Conservation (phyloP, 23 red algal genomes). For the Gracilaria gracilis region DNA sequence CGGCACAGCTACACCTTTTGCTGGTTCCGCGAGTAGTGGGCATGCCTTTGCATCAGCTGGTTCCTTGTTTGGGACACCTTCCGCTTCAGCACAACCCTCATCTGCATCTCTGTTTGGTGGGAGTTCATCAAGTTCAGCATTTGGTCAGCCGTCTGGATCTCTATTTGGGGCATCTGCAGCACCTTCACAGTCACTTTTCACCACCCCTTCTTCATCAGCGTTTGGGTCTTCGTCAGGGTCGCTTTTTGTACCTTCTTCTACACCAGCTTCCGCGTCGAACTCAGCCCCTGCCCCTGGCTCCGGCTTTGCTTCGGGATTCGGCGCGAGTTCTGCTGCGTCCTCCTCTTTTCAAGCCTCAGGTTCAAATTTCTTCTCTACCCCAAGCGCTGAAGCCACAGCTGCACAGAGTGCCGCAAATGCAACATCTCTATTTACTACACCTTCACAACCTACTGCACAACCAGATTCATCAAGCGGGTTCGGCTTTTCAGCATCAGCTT, state of each 20-base stretch:
- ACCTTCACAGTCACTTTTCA: conserved; percentile 8
- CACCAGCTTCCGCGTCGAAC: conserved; percentile 5
- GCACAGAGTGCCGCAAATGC: background rate
- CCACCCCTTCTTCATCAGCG: conserved; percentile 23
- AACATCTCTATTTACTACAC: background rate
- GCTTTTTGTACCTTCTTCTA: conserved; percentile 19
- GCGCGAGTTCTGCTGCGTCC: background rate
- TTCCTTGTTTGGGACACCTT: background rate
- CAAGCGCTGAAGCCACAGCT: background rate
- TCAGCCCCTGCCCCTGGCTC: background rate
- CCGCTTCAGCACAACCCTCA: background rate
- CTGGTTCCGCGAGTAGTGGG: background rate
- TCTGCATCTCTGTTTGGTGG: conserved; percentile 8
- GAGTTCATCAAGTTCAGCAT: background rate
- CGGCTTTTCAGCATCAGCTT: background rate
- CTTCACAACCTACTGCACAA: background rate
- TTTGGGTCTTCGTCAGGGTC: conserved; percentile 11
- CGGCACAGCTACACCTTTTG: background rate
- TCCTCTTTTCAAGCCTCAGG: background rate
- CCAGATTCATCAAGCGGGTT: background rate
- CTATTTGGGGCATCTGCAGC: conserved; percentile 2
- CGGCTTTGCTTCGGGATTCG: background rate
- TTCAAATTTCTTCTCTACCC: background rate
- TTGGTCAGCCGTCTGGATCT: background rate
- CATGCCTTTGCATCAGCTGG: background rate